These are phyloP conservation scores for Penicillium waksmanii DNA, from an alignment of 495 filamentous ascomycete species.

Conservation along the genomic window DNA sequence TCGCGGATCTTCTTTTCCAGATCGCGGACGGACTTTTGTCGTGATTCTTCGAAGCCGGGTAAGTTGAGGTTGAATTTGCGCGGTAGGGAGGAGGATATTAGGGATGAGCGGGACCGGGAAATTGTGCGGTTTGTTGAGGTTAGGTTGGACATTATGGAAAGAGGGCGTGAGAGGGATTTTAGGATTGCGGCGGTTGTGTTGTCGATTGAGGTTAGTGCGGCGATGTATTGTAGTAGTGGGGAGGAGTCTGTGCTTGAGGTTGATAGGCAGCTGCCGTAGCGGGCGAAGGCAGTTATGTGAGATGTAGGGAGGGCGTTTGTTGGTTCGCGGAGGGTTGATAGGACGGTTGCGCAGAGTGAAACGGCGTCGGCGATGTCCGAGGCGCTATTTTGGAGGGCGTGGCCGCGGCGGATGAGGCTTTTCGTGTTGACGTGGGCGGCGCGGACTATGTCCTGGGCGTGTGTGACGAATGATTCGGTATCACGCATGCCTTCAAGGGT, in stretches of 20 bases:
- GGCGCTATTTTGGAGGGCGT: slow-evolving; percentile 38
- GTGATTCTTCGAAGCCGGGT: slow-evolving; percentile 78
- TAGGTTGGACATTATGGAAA: slow-evolving; percentile 74
- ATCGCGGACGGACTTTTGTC: slow-evolving; percentile 78
- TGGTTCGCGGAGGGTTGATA: slow-evolving; percentile 51
- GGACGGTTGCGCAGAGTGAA: slow-evolving; percentile 55
- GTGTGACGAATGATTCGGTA: slow-evolving; percentile 88
- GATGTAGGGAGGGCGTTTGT: slow-evolving; percentile 60
- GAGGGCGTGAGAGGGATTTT: slow-evolving; percentile 77
- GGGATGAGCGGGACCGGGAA: slow-evolving; percentile 72
- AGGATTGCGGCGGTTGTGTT: slow-evolving; percentile 81
- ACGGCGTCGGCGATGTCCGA: slow-evolving; percentile 73
- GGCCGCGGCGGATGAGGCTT: slow-evolving; percentile 66
- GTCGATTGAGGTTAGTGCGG: slow-evolving; percentile 72
- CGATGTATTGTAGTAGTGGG: slow-evolving; percentile 73
- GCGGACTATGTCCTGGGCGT: slow-evolving; percentile 85
- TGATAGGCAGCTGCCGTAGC: slow-evolving; percentile 67
- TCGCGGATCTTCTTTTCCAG: slow-evolving; percentile 72
- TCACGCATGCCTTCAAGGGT: slow-evolving; percentile 75
- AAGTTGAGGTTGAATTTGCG: slow-evolving; percentile 56
- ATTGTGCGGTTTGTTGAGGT: slow-evolving; percentile 64
- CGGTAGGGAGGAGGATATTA: slow-evolving; percentile 54
- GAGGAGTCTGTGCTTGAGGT: slow-evolving; percentile 69
- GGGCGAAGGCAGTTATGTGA: slow-evolving; percentile 71
- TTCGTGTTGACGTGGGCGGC: slow-evolving; percentile 80